These are phyloP conservation scores for Penicillium sp. DNA, from an alignment of 2,329 filamentous ascomycete genomes.

Conservation along the genomic window DNA sequence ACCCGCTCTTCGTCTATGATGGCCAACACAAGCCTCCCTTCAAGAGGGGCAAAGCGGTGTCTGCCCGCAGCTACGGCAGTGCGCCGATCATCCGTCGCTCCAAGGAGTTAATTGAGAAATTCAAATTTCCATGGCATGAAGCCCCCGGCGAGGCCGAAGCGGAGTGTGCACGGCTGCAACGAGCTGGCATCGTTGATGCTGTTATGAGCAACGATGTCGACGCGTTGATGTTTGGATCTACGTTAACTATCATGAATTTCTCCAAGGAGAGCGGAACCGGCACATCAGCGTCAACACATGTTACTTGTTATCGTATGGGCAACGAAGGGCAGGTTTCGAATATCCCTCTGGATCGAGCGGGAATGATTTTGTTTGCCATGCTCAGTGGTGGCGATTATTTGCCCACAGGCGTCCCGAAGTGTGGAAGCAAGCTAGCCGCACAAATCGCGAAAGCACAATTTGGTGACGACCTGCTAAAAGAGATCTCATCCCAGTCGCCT, in stretches of 20 bases:
- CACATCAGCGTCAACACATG: conserved; percentile 66
- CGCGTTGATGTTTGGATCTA: conserved; percentile 94
- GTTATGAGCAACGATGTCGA: conserved; percentile 96
- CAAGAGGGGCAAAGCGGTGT: conserved; percentile 74
- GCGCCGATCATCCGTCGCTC: conserved; percentile 67
- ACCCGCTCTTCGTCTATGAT: conserved; percentile 87
- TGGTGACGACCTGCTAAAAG: conserved; percentile 62
- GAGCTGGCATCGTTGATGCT: conserved; percentile 78
- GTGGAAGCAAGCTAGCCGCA: conserved; percentile 81
- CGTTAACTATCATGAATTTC: conserved; percentile 74
- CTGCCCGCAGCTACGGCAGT: conserved; percentile 52
- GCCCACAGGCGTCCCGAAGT: conserved; percentile 79
- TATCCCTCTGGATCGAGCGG: conserved; percentile 64
- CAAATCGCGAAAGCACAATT: conserved; percentile 88
- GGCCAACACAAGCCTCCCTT: conserved; percentile 78
- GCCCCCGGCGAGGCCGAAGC: conserved; percentile 95
- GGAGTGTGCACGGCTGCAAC: conserved; percentile 84
- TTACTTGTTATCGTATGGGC: conserved; percentile 67
- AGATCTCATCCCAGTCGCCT: conserved; percentile 53
- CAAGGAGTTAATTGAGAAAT: conserved; percentile 76
- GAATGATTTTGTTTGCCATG: conserved; percentile 88
- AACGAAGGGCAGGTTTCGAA: conserved; percentile 23
- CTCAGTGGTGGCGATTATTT: conserved; percentile 96
- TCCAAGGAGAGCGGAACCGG: conserved; percentile 66
- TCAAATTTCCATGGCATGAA: conserved; percentile 77